Conservation (phyloP, 2,329 filamentous ascomycete genomes). For the Hymenoscyphus salicellus region DNA sequence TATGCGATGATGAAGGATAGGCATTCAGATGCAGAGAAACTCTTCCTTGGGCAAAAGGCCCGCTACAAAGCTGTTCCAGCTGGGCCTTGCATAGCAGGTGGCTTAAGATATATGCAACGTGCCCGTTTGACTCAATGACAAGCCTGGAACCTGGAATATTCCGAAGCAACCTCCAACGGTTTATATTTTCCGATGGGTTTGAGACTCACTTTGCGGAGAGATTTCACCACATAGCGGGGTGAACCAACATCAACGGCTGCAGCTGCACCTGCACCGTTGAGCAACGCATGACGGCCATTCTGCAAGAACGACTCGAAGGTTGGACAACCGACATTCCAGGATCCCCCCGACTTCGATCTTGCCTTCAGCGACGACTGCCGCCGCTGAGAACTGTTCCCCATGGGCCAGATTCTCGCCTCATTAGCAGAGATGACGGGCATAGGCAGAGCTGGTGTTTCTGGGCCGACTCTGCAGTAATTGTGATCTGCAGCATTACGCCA, state of each 20-base stretch:
- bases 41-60: not conserved
- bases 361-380: not conserved
- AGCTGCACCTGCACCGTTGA: slow-evolving; percentile 2
- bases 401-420: not conserved
- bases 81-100: not conserved
- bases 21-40: not conserved
- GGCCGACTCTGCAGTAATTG: not conserved
- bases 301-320: not conserved
- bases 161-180: slow-evolving; percentile 1
- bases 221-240: not conserved
- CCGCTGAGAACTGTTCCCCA: not conserved
- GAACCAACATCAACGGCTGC: not conserved
- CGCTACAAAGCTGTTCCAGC: not conserved
- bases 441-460: not conserved
- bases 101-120: not conserved
- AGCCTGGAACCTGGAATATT: not conserved
- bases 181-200: not conserved
- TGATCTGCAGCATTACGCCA: slow-evolving; percentile 1
- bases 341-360: not conserved
- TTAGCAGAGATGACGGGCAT: not conserved
- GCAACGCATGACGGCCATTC: not conserved
- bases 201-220: not conserved
- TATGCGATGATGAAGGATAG: not conserved
- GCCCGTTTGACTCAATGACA: not conserved
- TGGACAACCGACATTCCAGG: not conserved